These are phyloP conservation scores for Pleurotus cornucopiae DNA, from an alignment of 768 basidiomycete species.

Conservation along the genomic window DNA sequence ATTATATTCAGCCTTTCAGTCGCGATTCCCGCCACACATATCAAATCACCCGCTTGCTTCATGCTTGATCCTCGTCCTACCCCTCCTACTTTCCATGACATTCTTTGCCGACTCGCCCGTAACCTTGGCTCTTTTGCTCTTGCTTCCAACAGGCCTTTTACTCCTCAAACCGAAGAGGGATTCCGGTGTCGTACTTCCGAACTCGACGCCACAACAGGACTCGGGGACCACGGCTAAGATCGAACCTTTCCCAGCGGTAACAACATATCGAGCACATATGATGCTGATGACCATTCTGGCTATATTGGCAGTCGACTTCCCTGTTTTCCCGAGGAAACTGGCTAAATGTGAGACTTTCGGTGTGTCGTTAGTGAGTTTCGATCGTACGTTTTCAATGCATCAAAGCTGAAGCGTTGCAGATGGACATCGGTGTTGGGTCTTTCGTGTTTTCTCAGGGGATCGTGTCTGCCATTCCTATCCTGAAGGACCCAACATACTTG, in stretches of 20 bases:
- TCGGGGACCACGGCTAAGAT: conserved; percentile 15
- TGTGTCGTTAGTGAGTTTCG: conserved; percentile 75
- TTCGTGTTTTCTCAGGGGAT: conserved; percentile 97
- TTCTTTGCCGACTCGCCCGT: conserved; percentile 58
- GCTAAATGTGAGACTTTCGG: conserved; percentile 96
- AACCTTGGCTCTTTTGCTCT: conserved; percentile 44
- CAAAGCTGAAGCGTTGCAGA: conserved; percentile 42
- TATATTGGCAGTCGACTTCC: conserved; percentile 96
- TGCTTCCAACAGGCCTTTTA: conserved; percentile 40
- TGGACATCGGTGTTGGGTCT: conserved; percentile 97
- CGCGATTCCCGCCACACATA: conserved; percentile 38
- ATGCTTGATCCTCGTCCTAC: conserved; percentile 65
- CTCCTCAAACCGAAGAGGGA: conserved; percentile 38
- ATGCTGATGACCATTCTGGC: conserved; percentile 87
- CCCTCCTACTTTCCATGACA: conserved; percentile 82
- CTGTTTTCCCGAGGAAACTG: conserved; percentile 80
- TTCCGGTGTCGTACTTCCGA: conserved; percentile 44
- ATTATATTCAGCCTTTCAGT: conserved; percentile 58
- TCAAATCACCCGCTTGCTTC: conserved; percentile 41
- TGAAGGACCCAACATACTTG: conserved; percentile 59
- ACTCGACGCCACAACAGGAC: neutral
- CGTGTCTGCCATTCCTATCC: conserved; percentile 78
- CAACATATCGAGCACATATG: conserved; percentile 91
- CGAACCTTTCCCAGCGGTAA: conserved; percentile 70
- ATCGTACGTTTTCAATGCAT: neutral